Evolutionary conservation across 495 filamentous ascomycete genomes (phyloP).

Genomic region (Astrothelium macrocarpum): DNA sequence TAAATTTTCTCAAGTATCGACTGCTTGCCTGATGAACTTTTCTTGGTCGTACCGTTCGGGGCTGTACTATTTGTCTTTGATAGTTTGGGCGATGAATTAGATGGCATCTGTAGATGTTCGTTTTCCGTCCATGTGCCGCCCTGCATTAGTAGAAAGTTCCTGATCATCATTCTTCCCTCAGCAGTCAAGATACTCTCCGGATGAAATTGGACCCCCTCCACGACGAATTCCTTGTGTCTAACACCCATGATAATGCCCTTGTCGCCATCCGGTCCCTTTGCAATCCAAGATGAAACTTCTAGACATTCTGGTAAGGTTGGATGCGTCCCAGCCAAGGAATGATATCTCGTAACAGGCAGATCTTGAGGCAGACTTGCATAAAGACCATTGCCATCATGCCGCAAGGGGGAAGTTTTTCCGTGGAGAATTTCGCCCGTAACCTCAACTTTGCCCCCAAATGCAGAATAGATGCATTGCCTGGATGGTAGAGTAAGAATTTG

Average conservation of each 20-base stretch:
- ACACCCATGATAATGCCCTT: slow-evolving; percentile 93
- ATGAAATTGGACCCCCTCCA: slow-evolving; percentile 96
- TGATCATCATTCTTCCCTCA: slow-evolving; percentile 78
- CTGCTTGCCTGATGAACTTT: slow-evolving; percentile 36
- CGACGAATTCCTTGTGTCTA: slow-evolving; percentile 75
- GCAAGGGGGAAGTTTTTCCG: slow-evolving; percentile 85
- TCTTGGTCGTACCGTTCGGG: slow-evolving; percentile 33
- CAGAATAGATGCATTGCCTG: slow-evolving; percentile 82
- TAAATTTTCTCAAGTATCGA: slow-evolving; percentile 92
- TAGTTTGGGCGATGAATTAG: slow-evolving; percentile 7
- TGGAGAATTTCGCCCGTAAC: slow-evolving; percentile 94
- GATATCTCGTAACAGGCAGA: slow-evolving; percentile 85
- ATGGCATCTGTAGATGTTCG: slow-evolving; percentile 28
- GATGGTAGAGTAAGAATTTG: neutral
- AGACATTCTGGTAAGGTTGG: slow-evolving; percentile 77
- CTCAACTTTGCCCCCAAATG: slow-evolving; percentile 83
- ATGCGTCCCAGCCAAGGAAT: slow-evolving; percentile 90
- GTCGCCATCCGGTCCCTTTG: slow-evolving; percentile 47
- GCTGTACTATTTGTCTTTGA: slow-evolving; percentile 15
- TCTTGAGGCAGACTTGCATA: slow-evolving; percentile 68
- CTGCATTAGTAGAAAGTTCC: slow-evolving; percentile 79
- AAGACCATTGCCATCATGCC: slow-evolving; percentile 80
- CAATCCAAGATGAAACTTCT: slow-evolving; percentile 79
- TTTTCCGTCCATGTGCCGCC: slow-evolving; percentile 88
- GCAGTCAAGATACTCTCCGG: slow-evolving; percentile 93